Base-by-base conservation (phyloP, 495 filamentous ascomycete species). In the Podospora appendiculata region DNA sequence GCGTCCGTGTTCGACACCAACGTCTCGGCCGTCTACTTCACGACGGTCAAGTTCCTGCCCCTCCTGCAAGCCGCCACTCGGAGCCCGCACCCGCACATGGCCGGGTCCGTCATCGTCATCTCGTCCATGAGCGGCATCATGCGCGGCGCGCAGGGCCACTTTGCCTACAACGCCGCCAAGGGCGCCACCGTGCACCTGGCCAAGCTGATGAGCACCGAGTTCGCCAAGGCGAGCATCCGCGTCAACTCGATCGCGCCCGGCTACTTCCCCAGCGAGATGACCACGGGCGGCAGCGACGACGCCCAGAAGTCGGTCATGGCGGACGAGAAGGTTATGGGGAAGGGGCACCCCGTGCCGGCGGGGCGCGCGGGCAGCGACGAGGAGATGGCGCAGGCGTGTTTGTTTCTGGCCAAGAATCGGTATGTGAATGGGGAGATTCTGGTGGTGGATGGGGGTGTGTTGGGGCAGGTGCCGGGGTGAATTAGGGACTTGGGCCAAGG, bases 351-450 rank as follows among this genome's bases (percentile, higher is more conserved):
- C 39, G 61, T 57, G 7, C 82, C 83, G 8, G 65, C 79, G 6
- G 73, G 70, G 33, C 58, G 81, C 49, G 59, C 71, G 9, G 82
- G 82, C 2, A 65, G 65, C 1, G 68, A 75, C 16, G 72, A 83
- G 57, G 82, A 84, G 57, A 79, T 85, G 72, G 78, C 75, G 6
- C 79, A 76, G 52, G 56, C 67, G 7, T 72, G 80, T 32, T 58
- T 86, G 36, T 83, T 76, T 59, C 58, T 86, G 45, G 69, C 77
- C 17, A 81, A 75, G 68, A 79, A 80, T 54, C 64, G 66, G 19
- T 83, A 83, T 64, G 79, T 83, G 5, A 83, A 83, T 55, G 80
- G 80, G 10, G 74, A 83, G 63, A 72, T 82, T n/a, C 57, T 83
- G 33, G 76, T 76, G 11, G 75, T 84, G 5, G 80, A 84, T 67